Conservation (phyloP, 2,329 filamentous ascomycete species). For the Aspergillus luchuensis region DNA sequence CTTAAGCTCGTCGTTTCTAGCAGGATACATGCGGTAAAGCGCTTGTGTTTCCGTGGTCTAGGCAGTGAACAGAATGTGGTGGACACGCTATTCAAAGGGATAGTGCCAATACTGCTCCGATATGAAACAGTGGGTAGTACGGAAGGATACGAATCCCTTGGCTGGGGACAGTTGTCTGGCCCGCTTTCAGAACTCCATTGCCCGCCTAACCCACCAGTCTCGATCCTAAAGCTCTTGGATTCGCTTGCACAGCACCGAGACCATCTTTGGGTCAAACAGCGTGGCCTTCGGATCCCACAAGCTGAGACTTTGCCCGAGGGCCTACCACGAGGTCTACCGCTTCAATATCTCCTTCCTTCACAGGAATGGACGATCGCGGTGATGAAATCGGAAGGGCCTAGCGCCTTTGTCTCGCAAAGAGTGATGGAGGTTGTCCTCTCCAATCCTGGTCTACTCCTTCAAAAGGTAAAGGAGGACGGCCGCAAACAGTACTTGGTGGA, state of each 20-base stretch:
- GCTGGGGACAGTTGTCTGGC: not conserved
- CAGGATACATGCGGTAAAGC: not conserved
- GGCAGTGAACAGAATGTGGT: not conserved
- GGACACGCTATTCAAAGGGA: not conserved
- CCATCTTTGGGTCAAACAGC: not conserved
- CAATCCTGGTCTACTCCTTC: not conserved
- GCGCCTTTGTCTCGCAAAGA: not conserved
- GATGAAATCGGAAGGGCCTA: not conserved
- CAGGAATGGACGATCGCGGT: not conserved
- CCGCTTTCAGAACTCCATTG: not conserved
- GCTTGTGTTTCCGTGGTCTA: not conserved
- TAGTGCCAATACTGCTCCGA: not conserved
- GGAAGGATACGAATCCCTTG: conserved; percentile 10
- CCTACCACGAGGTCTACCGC: not conserved
- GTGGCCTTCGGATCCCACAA: not conserved
- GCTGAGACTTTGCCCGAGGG: not conserved
- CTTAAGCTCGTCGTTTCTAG: not conserved
- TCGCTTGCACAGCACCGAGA: not conserved
- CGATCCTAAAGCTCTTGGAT: not conserved
- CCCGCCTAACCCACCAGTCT: not conserved
- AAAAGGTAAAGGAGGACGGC: not conserved
- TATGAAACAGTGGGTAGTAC: not conserved
- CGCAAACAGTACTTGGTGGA: not conserved
- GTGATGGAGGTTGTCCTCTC: not conserved
- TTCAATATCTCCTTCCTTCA: not conserved